Base-by-base conservation (phyloP, 192 early-diverging fungal genomes). In the Gryganskiella cystojenkinii region DNA sequence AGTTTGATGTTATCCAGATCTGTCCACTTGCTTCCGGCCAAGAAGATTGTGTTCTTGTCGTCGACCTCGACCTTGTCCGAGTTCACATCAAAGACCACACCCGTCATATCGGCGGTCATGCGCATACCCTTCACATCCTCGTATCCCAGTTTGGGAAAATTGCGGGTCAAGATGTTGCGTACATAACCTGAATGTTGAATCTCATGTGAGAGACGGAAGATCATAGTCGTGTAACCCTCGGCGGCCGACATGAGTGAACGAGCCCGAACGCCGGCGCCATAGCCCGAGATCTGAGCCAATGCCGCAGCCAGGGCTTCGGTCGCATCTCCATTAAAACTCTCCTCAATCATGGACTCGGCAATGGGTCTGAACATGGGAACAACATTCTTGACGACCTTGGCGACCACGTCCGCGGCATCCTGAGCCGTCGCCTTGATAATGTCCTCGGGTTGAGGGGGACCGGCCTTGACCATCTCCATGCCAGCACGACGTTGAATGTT, bases 371-470 rank as follows among this genome's bases (percentile, higher is more conserved):
- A 99, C 83, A 93, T 92, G 7, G 90, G 80, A 35, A 96, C 83
- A 0, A 95, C 95, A 45, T 86, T 82, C n/a, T 84, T 81, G 64
- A 92, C 87, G 13, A 96, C 91, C 52, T 78, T 72, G 60, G 85
- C 85, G 22, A 97, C 80, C 24, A 81, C 80, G 62, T 92, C 89
- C 69, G 94, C 82, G 9, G 90, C 89, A 73, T 96, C 93, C 42
- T 84, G 59, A 28, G 92, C 93, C 0, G 90, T 92, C 4, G 92
- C 89, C 27, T 85, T 70, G 64, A 99, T 87, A 64, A 99, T 97
- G 72, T 97, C 97, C 59, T 88, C 82, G 37, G 95, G 89, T 79
- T 96, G 95, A 34, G 97, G 97, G n/a, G 95, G 92, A 7, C 89
- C 85, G 53, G 93, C 88, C 25, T 85, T 84, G 71, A 89, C 88